phyloP scores from a whole-genome alignment of 148 eudicot species.

The Camellia granthamiana region DNA sequence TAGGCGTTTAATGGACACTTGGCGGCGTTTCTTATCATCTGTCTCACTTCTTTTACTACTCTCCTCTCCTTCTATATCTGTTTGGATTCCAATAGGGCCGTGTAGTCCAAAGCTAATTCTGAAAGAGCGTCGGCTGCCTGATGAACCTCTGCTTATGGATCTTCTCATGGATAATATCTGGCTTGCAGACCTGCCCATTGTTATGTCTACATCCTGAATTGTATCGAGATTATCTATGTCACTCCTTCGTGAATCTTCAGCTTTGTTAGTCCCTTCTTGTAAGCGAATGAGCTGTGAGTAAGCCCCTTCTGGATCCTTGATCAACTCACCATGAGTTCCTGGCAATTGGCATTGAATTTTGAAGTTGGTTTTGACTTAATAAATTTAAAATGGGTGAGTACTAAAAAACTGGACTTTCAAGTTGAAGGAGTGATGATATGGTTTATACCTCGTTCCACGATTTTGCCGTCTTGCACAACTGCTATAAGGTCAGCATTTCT shows the following conservation, averaged over 20 bases:
- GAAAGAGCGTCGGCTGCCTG: slow-evolving; percentile 30
- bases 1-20: slow-evolving; percentile 45
- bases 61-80: slow-evolving; percentile 17
- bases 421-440: no score
- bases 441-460: slow-evolving; percentile 60
- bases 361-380: no score
- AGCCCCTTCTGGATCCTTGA: no score
- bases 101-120: slow-evolving; percentile 43
- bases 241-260: no score
- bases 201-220: slow-evolving; percentile 19
- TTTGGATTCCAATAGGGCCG: slow-evolving; percentile 39
- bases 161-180: slow-evolving; percentile 39
- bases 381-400: no score
- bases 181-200: slow-evolving; percentile 43
- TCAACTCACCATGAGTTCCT: no score
- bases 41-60: slow-evolving; percentile 14
- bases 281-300: no score
- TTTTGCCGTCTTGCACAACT: slow-evolving; percentile 67
- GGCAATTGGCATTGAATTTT: no score
- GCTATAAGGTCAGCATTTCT: slow-evolving; percentile 70
- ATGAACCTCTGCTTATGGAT: slow-evolving; percentile 57
- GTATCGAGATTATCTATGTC: no score
- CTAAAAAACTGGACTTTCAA: slow-evolving; percentile 9
- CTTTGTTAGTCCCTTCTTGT: no score
- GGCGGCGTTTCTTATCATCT: slow-evolving; percentile 18